phyloP scores from a whole-genome alignment of 148 eudicot species.

The Agrostemma githago region DNA sequence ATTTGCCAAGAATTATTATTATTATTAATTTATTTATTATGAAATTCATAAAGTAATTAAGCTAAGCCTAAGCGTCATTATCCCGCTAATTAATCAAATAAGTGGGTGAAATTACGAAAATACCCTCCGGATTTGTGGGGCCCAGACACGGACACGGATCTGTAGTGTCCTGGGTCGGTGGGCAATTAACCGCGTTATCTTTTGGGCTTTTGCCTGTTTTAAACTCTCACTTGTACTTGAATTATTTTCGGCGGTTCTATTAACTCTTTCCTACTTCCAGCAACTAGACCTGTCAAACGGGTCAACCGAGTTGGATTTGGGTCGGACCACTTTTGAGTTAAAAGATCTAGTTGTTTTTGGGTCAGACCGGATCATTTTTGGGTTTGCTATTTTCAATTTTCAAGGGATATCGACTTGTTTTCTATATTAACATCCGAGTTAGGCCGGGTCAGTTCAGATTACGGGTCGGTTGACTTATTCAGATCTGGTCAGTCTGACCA shows the following conservation, averaged over 20 bases:
- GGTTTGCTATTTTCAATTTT: no score
- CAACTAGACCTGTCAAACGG: no score
- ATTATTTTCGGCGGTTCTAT: not conserved
- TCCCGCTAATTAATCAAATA: not conserved
- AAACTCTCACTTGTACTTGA: not conserved
- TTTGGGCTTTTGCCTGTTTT: not conserved
- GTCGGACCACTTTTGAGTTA: no score
- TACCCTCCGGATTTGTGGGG: constrained; percentile 16
- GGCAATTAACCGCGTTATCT: not conserved
- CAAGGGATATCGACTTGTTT: no score
- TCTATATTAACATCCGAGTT: no score
- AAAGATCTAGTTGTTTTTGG: no score
- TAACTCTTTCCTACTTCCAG: no score
- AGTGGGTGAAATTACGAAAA: constrained; percentile 16
- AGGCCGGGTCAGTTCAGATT: no score
- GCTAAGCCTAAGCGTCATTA: constrained; percentile 16
- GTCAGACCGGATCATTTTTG: no score
- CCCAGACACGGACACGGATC: constrained; percentile 22
- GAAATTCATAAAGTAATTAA: not conserved
- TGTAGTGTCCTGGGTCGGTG: constrained; percentile 5
- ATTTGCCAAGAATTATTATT: not conserved
- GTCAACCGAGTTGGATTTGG: no score
- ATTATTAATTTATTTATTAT: not conserved
- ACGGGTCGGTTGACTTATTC: no score
- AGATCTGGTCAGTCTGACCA: no score